Evolutionary conservation across 177 flowering plant species (phyloP).

Genomic region (Telopea speciosissima): DNA sequence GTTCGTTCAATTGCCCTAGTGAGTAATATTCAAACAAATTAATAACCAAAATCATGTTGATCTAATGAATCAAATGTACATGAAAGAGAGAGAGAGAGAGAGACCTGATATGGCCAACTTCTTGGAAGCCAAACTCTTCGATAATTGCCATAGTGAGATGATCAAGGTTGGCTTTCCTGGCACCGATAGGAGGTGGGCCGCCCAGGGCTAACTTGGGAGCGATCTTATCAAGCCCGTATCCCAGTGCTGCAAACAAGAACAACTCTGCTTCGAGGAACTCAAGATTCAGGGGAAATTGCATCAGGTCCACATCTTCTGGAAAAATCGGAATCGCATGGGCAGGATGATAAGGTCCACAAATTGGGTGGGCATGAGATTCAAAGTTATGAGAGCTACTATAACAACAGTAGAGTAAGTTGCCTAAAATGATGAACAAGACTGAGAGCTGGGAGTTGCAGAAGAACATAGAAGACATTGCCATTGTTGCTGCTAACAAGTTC

Average conservation of each 20-base stretch:
- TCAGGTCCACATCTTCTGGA: neutral
- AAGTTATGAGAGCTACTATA: too few relatives aligned
- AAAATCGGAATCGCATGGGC: neutral
- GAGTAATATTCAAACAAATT: too few relatives aligned
- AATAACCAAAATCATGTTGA: too few relatives aligned
- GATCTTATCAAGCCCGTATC: neutral
- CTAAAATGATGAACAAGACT: too few relatives aligned
- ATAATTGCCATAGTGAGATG: neutral
- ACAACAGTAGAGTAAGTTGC: too few relatives aligned
- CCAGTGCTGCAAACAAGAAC: neutral
- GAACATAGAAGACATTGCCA: too few relatives aligned
- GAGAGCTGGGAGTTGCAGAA: too few relatives aligned
- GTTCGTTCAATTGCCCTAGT: conserved; percentile 19
- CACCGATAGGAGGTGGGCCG: neutral
- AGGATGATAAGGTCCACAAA: neutral
- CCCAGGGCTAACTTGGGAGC: neutral
- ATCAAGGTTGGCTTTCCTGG: conserved; percentile 2
- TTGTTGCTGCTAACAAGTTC: too few relatives aligned
- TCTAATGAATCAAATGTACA: too few relatives aligned
- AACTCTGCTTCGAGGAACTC: conserved; percentile 1
- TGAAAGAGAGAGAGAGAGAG: neutral
- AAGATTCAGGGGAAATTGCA: neutral
- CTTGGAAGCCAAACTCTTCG: neutral
- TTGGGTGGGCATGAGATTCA: neutral
- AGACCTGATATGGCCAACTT: conserved; percentile 6